Base-by-base conservation (phyloP, 202 grass and related monocot species). In the Hordeum pubiflorum region DNA sequence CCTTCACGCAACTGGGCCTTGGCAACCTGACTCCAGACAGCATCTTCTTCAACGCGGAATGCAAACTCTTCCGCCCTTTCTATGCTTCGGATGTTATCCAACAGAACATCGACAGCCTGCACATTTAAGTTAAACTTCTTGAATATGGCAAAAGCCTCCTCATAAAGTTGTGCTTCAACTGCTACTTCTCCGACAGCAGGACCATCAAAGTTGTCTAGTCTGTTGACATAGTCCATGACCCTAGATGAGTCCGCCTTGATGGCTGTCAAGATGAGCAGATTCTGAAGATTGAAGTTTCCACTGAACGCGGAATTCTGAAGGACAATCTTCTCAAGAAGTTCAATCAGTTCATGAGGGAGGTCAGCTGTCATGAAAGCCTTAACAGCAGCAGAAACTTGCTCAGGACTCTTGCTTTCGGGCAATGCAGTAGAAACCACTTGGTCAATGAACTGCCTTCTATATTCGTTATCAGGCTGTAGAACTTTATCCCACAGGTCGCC, bases 281-380 rank as follows among this genome's bases (percentile, higher is more conserved):
- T 97, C 78, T 97, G 94, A 82, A 97, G 84, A 81, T 97, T 94
- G 70, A 89, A 97, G 59, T 97, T 92, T 66, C 94, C 94, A 78
- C 91, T 93, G 59, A 97, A 94, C 1, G 94, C 94, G 62, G 94
- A 97, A 84, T 97, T 97, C 55, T 93, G 94, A 70, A 97, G 88
- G 55, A 97, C 94, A 71, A 97, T 97, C 83, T 97, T 97, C 80
- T 97, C 94, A 88, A 97, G 94, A 73, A 97, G 87, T 71, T 97
- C 94, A 37, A 97, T 97, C 55, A 97, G 78, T 90, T 97, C 94
- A 79, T 97, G 94, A 18, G 94, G 91, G 4, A 97, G 94, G 78
- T 97, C 94, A 67, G 94, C 94, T 65, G 91, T 97, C 94, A 97
- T 97, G 83, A 97, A 97, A 79, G 94, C 94, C 85, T 97, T 94